Conservation (phyloP, 345 rosid species). For the rapeseed (Brassica napus) region DNA sequence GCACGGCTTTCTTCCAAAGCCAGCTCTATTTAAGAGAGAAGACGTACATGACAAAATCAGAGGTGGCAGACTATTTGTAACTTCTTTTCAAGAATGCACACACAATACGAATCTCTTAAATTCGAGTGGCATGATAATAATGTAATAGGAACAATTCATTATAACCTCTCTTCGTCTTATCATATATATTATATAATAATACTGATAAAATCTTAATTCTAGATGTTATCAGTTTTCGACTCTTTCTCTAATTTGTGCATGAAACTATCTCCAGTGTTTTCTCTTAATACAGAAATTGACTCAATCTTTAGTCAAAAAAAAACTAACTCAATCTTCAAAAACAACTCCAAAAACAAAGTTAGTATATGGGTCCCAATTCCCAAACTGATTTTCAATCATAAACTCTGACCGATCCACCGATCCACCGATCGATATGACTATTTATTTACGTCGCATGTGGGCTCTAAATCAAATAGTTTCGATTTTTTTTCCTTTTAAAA, state of each 20-base stretch:
- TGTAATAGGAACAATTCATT: not conserved
- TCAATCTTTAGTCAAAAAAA: not conserved
- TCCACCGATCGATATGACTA: constrained; percentile 17
- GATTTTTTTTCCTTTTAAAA: not conserved
- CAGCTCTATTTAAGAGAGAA: not conserved
- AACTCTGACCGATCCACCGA: constrained; percentile 36
- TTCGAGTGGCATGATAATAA: not conserved
- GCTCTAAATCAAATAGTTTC: not conserved
- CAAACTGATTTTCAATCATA: constrained; percentile 5
- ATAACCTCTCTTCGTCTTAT: not conserved
- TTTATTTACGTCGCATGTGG: not conserved
- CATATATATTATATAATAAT: too few relatives aligned
- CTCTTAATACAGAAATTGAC: not conserved
- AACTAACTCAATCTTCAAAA: not conserved
- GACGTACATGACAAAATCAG: constrained; percentile 8
- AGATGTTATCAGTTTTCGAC: not conserved
- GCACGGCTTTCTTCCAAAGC: too few relatives aligned
- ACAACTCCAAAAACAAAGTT: too few relatives aligned
- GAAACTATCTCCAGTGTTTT: not conserved
- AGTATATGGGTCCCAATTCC: too few relatives aligned
- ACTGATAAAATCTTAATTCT: too few relatives aligned
- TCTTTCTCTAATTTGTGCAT: not conserved
- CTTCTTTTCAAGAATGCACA: not conserved
- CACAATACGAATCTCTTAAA: not conserved
- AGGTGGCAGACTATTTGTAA: not conserved